Evolutionary conservation across 768 basidiomycete genomes (phyloP).

Genomic region (Rhodotorula paludigena): DNA sequence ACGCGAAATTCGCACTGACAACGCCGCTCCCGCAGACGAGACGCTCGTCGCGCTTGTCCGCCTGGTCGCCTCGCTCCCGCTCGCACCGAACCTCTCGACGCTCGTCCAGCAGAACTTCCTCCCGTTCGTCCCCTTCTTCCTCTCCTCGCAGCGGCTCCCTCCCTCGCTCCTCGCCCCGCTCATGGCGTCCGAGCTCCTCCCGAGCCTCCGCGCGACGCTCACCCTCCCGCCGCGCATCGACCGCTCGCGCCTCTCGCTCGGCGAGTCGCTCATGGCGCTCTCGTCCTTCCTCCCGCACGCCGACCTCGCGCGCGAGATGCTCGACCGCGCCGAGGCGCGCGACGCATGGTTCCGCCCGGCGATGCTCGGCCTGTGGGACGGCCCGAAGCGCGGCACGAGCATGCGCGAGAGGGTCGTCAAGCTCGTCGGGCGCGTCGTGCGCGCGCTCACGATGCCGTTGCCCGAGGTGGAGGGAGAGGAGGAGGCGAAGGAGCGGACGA

Average conservation of each 20-base stretch:
- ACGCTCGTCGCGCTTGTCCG: conserved; percentile 4
- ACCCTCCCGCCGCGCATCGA: conserved; percentile 15
- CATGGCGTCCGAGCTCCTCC: background rate
- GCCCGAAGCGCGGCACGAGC: conserved; percentile 17
- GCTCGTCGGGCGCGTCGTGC: conserved; percentile 11
- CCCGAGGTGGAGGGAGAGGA: background rate
- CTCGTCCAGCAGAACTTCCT: conserved; percentile 24
- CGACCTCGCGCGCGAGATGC: background rate
- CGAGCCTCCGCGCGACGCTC: conserved; percentile 5
- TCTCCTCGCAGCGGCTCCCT: conserved; percentile 9
- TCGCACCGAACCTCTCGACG: background rate
- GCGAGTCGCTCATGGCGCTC: conserved; percentile 23
- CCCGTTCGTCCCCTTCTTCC: conserved; percentile 35
- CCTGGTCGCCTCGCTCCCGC: conserved; percentile 11
- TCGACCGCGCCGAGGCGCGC: background rate
- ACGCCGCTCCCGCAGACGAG: background rate
- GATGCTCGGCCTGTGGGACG: conserved; percentile 33
- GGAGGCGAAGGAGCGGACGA: background rate
- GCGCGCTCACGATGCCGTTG: conserved; percentile 5
- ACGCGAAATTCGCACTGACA: no score
- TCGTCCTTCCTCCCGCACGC: background rate
- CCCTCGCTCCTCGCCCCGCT: background rate
- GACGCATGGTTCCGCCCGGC: conserved; percentile 1
- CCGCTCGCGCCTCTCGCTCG: conserved; percentile 18
- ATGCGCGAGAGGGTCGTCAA: conserved; percentile 5